These are phyloP conservation scores for Lactarius quietus DNA, from an alignment of 768 basidiomycete genomes.

Conservation along the genomic window DNA sequence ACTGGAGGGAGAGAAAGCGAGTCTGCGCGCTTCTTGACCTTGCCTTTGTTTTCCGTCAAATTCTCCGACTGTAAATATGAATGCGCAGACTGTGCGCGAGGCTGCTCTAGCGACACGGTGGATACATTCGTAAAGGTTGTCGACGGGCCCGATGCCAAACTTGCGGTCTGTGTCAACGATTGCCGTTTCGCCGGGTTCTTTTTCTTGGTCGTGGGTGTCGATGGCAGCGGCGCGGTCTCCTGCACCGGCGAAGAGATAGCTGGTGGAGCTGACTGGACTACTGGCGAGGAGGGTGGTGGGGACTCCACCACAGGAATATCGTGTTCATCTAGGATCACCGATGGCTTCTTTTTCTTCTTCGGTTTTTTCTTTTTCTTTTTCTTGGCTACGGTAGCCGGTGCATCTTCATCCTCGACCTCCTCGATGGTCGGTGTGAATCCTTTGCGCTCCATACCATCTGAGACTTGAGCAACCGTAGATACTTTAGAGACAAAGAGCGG, in stretches of 20 bases:
- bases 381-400: conserved; percentile 35
- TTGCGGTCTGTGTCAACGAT: conserved; percentile 18
- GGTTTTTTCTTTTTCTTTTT: conserved; percentile 79
- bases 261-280: conserved; percentile 11
- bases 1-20: conserved; percentile 50
- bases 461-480: neutral
- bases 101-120: conserved; percentile 40
- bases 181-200: conserved; percentile 17
- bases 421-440: conserved; percentile 56
- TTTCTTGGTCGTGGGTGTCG: conserved; percentile 10
- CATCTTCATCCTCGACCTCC: conserved; percentile 71
- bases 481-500: neutral
- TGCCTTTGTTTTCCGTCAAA: conserved; percentile 48
- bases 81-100: conserved; percentile 63
- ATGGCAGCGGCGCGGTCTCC: neutral
- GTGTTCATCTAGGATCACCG: conserved; percentile 28
- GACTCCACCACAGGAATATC: conserved; percentile 26
- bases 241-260: neutral
- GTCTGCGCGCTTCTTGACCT: conserved; percentile 68
- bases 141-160: conserved; percentile 26
- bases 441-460: conserved; percentile 23
- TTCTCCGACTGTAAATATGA: conserved; percentile 61
- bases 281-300: conserved; percentile 26
- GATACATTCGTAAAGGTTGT: conserved; percentile 33
- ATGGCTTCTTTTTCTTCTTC: conserved; percentile 59